phyloP scores from a whole-genome alignment of 2,329 filamentous ascomycete species.

The Pseudogymnoascus sp. region DNA sequence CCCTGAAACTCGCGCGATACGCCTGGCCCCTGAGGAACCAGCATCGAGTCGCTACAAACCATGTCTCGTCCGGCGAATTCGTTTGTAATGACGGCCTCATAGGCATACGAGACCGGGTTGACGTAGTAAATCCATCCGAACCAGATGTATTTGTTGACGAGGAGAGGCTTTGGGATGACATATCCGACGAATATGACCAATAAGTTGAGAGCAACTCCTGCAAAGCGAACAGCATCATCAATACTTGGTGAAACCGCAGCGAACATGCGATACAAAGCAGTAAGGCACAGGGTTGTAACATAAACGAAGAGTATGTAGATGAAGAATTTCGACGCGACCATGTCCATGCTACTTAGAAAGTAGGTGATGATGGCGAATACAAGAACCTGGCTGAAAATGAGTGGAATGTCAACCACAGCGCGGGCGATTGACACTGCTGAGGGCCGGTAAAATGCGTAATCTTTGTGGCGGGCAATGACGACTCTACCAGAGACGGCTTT shows the following conservation, averaged over 20 bases:
- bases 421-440: constrained; percentile 51
- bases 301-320: constrained; percentile 51
- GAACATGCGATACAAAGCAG: constrained; percentile 47
- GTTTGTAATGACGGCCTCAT: constrained; percentile 60
- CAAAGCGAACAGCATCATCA: constrained; percentile 51
- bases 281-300: constrained; percentile 47
- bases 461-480: constrained; percentile 50
- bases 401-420: constrained; percentile 45
- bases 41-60: constrained; percentile 40
- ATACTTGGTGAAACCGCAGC: constrained; percentile 49
- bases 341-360: constrained; percentile 53
- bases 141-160: constrained; percentile 2
- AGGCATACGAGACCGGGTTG: constrained; percentile 61
- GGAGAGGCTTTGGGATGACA: constrained; percentile 45
- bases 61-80: constrained; percentile 56
- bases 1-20: constrained; percentile 41
- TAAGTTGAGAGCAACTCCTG: constrained; percentile 41
- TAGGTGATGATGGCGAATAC: constrained; percentile 51
- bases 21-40: constrained; percentile 35
- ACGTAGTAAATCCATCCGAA: constrained; percentile 58
- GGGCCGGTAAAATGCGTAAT: constrained; percentile 50
- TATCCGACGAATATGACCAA: constrained; percentile 57
- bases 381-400: constrained; percentile 50
- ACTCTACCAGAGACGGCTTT: constrained; percentile 55
- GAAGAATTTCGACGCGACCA: constrained; percentile 48